Percentiles rank a stretch among this genome's conserved stretches.
These are phyloP conservation scores for Drechslerella coelobrocha DNA, from an alignment of 2,329 filamentous ascomycete species.

Conservation along the genomic window DNA sequence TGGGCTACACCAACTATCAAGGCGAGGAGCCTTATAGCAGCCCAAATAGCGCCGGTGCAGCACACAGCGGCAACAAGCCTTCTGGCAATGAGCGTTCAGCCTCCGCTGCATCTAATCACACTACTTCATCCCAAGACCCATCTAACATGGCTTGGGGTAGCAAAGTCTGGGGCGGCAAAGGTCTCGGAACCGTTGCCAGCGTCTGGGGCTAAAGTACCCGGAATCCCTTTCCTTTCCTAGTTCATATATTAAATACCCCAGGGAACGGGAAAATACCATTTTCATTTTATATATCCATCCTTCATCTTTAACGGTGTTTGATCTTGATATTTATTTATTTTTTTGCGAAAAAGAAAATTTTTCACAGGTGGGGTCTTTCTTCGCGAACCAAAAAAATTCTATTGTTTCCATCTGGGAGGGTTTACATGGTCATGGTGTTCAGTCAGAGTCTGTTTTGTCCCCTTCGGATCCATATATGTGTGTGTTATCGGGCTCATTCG, in stretches of 20 bases:
- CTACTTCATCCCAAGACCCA: constrained; percentile 52
- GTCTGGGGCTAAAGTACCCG: constrained; percentile 53
- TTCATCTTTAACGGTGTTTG: constrained; percentile 50
- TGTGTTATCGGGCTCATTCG: constrained; percentile 50
- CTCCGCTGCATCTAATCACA: constrained; percentile 54
- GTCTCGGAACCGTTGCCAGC: constrained; percentile 54
- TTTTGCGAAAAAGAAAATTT: constrained; percentile 43
- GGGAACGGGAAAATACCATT: constrained; percentile 39
- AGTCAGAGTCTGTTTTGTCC: constrained; percentile 46
- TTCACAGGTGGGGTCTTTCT: constrained; percentile 48
- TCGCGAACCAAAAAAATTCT: constrained; percentile 31
- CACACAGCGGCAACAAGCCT: constrained; percentile 45
- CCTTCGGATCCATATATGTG: constrained; percentile 51
- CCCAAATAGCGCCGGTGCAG: constrained; percentile 57
- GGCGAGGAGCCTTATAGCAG: constrained; percentile 64
- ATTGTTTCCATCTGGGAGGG: constrained; percentile 50
- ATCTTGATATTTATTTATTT: constrained; percentile 48
- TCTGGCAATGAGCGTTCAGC: constrained; percentile 54
- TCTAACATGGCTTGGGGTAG: constrained; percentile 54
- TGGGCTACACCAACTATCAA: constrained; percentile 71
- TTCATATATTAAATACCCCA: constrained; percentile 39
- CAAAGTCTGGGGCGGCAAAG: constrained; percentile 55
- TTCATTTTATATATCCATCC: constrained; percentile 50
- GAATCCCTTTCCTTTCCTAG: constrained; percentile 20
- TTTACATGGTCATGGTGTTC: constrained; percentile 51